Base-by-base conservation (phyloP, 495 filamentous ascomycete species). In the Parachaetomium inaequale region DNA sequence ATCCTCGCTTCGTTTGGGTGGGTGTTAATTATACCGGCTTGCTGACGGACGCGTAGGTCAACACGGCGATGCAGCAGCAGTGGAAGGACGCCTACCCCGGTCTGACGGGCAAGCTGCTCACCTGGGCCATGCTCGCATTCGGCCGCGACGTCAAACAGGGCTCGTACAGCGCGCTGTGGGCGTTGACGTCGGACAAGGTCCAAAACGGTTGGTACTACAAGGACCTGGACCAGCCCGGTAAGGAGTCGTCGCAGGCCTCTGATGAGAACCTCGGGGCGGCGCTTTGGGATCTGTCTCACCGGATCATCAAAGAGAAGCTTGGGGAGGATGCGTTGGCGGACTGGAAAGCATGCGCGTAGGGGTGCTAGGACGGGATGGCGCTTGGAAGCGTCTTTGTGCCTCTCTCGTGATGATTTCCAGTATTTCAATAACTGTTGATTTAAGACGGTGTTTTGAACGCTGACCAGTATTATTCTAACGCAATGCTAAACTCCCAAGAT, bases 71-170 rank as follows among this genome's bases (percentile, higher is more conserved):
- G 75, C 77, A 79, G 63, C 70, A 76, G 47, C 74, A 80, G 62
- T 79, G 76, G 76, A 77, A 79, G 66, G 76, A 78, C 36, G 77
- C 77, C 11, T 80, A 79, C 55, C 76, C 77, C 0, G 75, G 75
- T 17, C 58, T 80, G 12, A 56, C 69, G 1, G 78, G 78, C 17
- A 73, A 75, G 57, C 53, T 79, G 10, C 59, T 78, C 10, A 72
- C 71, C 7, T 69, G 59, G 43, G 62, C 67, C 1, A 77, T 73
- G 71, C 42, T 72, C 26, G 59, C 69, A 0, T 46, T 66, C 8
- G 74, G 77, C 11, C 70, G 77, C 1, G 68, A 73, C 42, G 63
- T 70, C 23, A 70, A 79, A 65, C 77, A 79, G 51, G 78, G 77
- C 6, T 70, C 78, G 0, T 80, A 71, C 65, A 78, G 76, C 49